A percentile compares a stretch with the other conserved stretches of the same genome.
Evolutionary conservation across 352 stramenopile genomes (phyloP).

Genomic region (Phytophthora citrophthora): DNA sequence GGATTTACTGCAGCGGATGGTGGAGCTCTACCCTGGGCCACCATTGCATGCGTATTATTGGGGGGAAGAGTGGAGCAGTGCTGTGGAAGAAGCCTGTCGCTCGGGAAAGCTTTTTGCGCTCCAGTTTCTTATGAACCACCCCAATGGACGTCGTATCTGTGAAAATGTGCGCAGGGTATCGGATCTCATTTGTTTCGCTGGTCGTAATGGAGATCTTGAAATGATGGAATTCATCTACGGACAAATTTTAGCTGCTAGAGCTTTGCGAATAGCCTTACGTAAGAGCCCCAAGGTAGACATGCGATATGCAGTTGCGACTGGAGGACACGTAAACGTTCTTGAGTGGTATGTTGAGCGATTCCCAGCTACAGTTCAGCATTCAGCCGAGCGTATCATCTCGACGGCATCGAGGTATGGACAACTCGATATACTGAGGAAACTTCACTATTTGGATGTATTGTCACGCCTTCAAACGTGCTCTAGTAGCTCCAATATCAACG

Average conservation of each 20-base stretch:
- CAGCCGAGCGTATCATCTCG: background rate
- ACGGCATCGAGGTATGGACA: background rate
- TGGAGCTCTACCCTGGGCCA: background rate
- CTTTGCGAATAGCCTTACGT: background rate
- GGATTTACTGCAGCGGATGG: background rate
- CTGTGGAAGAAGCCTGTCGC: background rate
- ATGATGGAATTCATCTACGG: background rate
- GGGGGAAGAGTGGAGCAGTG: background rate
- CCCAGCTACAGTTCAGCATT: background rate
- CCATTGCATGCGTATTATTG: background rate
- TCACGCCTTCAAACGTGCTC: background rate
- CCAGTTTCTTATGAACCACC: background rate
- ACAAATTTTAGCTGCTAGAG: background rate
- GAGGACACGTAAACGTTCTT: background rate
- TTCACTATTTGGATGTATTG: background rate
- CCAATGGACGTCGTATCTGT: background rate
- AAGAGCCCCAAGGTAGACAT: background rate
- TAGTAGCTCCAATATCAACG: background rate
- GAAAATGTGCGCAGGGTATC: background rate
- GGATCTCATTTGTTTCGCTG: background rate
- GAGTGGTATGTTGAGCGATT: background rate
- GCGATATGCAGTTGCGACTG: background rate
- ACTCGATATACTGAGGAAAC: background rate
- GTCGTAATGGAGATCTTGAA: background rate
- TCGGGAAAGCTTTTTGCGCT: background rate